Conservation (phyloP, 2,329 filamentous ascomycete genomes). For the Colletotrichum musicola region DNA sequence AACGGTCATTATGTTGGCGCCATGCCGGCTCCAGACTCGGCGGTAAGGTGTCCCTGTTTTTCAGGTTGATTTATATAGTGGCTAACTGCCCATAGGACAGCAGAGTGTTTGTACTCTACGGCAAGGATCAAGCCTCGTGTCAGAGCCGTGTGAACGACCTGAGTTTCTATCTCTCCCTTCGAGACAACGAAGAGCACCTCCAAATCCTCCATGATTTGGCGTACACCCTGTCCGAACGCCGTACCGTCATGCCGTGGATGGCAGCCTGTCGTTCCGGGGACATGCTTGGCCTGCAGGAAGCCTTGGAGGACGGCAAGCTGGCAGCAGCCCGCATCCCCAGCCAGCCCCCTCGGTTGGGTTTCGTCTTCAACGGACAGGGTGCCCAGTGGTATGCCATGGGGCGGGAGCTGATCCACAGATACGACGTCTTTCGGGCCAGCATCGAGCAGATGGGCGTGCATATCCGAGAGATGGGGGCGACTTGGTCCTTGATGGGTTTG, state of each 20-base stretch:
- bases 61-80: background rate
- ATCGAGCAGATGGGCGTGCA: constrained; percentile 43
- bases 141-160: background rate
- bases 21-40: background rate
- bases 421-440: constrained; percentile 55
- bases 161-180: background rate
- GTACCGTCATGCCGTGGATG: background rate
- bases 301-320: too few relatives aligned
- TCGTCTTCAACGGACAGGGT: constrained; percentile 46
- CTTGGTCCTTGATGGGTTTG: too few relatives aligned
- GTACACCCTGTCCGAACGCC: constrained; percentile 9
- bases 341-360: constrained; percentile 43
- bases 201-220: background rate
- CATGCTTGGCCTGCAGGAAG: background rate
- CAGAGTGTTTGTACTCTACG: background rate
- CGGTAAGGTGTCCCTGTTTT: background rate
- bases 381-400: constrained; percentile 43
- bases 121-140: too few relatives aligned
- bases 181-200: background rate
- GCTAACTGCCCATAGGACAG: background rate
- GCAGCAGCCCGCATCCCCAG: too few relatives aligned
- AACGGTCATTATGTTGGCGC: background rate
- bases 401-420: constrained; percentile 35
- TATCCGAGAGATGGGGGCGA: too few relatives aligned
- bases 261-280: background rate